Conservation (phyloP, 2,329 filamentous ascomycete species). For the Arthrobotrys entomopaga region DNA sequence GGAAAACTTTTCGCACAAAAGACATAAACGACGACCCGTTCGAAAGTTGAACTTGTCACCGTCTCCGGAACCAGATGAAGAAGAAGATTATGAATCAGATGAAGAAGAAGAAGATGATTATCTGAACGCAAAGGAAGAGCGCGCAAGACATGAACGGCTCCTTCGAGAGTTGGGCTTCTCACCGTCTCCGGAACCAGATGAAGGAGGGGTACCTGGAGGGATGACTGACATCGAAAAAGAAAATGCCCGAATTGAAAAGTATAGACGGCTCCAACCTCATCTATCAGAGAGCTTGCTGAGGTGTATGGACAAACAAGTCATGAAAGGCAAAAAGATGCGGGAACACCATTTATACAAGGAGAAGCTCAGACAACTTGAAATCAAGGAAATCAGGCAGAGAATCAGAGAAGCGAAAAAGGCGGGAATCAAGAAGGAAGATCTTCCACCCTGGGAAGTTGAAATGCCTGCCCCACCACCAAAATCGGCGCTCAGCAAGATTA, state of each 20-base stretch:
- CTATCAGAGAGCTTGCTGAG: no score
- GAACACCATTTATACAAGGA: no score
- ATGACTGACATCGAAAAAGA: background rate
- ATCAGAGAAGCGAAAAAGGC: background rate
- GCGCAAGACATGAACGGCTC: background rate
- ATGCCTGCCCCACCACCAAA: background rate
- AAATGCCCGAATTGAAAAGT: background rate
- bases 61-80: background rate
- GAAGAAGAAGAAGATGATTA: background rate
- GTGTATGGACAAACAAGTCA: no score
- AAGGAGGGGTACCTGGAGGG: background rate
- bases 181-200: conserved; percentile 10
- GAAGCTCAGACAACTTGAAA: no score
- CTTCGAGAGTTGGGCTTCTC: conserved; percentile 2
- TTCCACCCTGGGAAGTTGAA: background rate
- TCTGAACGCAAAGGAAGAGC: background rate
- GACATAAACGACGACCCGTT: background rate
- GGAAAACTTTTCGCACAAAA: background rate
- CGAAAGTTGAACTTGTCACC: background rate
- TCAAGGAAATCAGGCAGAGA: background rate
- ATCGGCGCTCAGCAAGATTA: background rate
- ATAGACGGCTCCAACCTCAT: background rate
- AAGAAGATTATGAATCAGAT: background rate
- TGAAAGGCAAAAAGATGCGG: no score
- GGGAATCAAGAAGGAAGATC: background rate